Percentiles rank a stretch among this genome's conserved stretches.
Evolutionary conservation across 2,329 filamentous ascomycete species (phyloP).

Genomic region (Botrytis cinerea): DNA sequence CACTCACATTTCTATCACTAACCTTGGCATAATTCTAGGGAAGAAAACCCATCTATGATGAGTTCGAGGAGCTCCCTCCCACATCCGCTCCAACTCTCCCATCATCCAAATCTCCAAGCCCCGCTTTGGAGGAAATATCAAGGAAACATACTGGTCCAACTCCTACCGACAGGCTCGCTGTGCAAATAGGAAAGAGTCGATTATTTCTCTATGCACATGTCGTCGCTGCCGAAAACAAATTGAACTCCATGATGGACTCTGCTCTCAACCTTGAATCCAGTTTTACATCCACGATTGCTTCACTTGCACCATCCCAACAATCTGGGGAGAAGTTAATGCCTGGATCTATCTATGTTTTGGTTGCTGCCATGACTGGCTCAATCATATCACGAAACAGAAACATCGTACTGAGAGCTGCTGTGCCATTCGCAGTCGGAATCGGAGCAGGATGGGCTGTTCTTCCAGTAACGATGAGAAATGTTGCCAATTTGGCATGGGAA

Average conservation of each 20-base stretch:
- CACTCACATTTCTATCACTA: not conserved
- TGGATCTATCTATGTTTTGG: slow-evolving; percentile 86
- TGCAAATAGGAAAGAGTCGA: slow-evolving; percentile 76
- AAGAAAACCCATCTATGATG: slow-evolving; percentile 81
- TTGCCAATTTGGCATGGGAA: slow-evolving; percentile 82
- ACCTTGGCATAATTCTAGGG: slow-evolving; percentile 31
- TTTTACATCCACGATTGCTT: slow-evolving; percentile 86
- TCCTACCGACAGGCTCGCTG: slow-evolving; percentile 85
- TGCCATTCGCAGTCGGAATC: slow-evolving; percentile 78
- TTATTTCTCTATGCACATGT: slow-evolving; percentile 78
- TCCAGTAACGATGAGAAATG: slow-evolving; percentile 87
- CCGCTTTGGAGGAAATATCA: slow-evolving; percentile 30
- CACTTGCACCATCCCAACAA: slow-evolving; percentile 81
- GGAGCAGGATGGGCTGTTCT: slow-evolving; percentile 82
- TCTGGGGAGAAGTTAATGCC: slow-evolving; percentile 88
- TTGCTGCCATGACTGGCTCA: slow-evolving; percentile 91
- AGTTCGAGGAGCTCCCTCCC: slow-evolving; percentile 51
- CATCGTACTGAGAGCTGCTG: slow-evolving; percentile 73
- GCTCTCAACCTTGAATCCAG: slow-evolving; percentile 84
- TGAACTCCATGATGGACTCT: slow-evolving; percentile 79
- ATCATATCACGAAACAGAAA: slow-evolving; percentile 89
- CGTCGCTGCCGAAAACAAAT: slow-evolving; percentile 72
- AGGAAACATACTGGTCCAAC: slow-evolving; percentile 57
- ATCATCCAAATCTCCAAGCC: slow-evolving; percentile 29
- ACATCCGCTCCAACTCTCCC: slow-evolving; percentile 37